Evolutionary conservation across 345 rosid species (phyloP), one percentile per base, ranked within the genome.

Genomic region (Barbarea vulgaris): DNA sequence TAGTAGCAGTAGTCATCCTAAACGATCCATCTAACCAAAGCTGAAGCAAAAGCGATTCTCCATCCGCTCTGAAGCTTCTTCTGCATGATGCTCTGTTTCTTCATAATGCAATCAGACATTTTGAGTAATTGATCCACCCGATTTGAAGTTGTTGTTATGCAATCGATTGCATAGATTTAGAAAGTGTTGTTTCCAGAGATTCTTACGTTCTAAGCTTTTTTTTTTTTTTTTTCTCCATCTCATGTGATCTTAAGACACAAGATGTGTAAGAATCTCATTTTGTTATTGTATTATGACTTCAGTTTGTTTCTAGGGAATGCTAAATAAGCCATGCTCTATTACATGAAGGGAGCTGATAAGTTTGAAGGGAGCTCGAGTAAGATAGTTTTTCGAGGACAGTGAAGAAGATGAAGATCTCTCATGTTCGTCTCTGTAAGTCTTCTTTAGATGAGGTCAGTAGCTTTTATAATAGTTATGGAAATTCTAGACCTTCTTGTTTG

Each of bases 401-500:
- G 68, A 64, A 63, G 80, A 77, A 54, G 61, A 60, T 39, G 63
- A 51, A 3, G 76, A 64, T 6, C 36, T n/a, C 8, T 62, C 53
- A 3, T 44, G 15, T 33, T 77, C 67, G 14, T 71, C 77, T 51
- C 11, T 22, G 48, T 37, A 36, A 9, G 41, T 77, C 81, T 64
- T 71, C 72, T 72, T 77, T 62, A 19, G 81, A 71, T 57, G 81
- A 77, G 81, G 77, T 77, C 18, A 24, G 72, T 33, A 64, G n/a
- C 36, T 46, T 12, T 67, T 15, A 28, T n/a, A 52, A 33, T 46
- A 5, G 33, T 33, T 52, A 21, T 46, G 37, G n/a, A 27, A 39
- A 39, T 30, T 64, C 5, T 0, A 24, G 30, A 54, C 18, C 5
- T 46, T 56, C n/a, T 46, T 34, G 33, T 46, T 64, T 63, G 8